Evolutionary conservation across 202 grass and related monocot species (phyloP).

Genomic region (Hordeum pubiflorum): DNA sequence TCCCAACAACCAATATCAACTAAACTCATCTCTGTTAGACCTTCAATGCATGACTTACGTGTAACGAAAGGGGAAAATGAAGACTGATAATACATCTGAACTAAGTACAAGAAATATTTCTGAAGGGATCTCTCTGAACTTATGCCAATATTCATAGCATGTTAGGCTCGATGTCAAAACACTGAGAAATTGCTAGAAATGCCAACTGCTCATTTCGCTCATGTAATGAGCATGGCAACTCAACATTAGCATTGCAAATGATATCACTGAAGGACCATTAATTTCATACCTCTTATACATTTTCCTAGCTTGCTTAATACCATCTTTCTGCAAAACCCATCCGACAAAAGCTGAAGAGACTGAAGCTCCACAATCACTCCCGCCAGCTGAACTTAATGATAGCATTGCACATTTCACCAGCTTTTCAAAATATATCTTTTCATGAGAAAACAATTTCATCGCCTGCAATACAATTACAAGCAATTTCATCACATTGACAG

Average conservation of each 20-base stretch:
- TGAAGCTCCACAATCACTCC: conserved; percentile 40
- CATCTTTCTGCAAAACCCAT: conserved; percentile 62
- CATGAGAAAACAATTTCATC: conserved; percentile 61
- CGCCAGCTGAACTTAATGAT: conserved; percentile 48
- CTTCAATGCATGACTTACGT: not conserved
- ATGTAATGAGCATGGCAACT: not conserved
- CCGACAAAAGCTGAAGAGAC: conserved; percentile 50
- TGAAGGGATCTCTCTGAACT: not conserved
- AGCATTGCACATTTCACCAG: conserved; percentile 43
- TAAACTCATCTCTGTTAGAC: not conserved
- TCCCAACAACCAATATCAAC: not conserved
- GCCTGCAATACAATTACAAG: conserved; percentile 35
- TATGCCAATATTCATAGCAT: not conserved
- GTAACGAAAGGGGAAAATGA: not conserved
- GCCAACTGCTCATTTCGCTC: not conserved
- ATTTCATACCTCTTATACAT: conserved; percentile 50
- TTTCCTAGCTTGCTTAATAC: conserved; percentile 51
- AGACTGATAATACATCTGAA: not conserved
- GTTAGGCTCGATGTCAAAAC: not conserved
- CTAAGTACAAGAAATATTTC: not conserved
- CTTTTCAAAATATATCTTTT: conserved; percentile 53
- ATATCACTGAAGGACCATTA: not conserved
- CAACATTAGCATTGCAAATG: not conserved
- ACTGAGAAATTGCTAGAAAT: not conserved
- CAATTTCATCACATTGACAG: not conserved